Evolutionary conservation across 495 filamentous ascomycete genomes (phyloP).

Genomic region (Penicillium riverlandense): DNA sequence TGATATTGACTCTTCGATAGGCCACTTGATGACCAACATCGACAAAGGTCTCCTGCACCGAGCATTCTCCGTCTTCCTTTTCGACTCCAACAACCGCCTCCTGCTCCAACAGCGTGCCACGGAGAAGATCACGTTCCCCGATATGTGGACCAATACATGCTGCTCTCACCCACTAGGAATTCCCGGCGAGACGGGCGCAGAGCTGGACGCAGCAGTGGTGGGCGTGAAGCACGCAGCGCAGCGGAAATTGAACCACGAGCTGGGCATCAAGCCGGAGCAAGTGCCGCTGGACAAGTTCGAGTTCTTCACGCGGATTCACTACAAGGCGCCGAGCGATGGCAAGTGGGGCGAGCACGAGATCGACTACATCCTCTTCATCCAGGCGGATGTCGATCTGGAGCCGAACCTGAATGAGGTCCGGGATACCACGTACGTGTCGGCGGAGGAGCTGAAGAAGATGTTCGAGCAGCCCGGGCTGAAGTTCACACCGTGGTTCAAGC

Average conservation of each 20-base stretch:
- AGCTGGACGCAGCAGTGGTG: slow-evolving; percentile 68
- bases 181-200: slow-evolving; percentile 81
- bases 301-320: slow-evolving; percentile 96
- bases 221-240: slow-evolving; percentile 88
- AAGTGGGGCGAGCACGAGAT: slow-evolving; percentile 99
- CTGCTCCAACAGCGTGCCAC: slow-evolving; percentile 91
- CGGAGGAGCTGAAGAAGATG: slow-evolving; percentile 75
- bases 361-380: slow-evolving; percentile 98
- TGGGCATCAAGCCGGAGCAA: slow-evolving; percentile 84
- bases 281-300: slow-evolving; percentile 88
- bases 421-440: slow-evolving; percentile 74
- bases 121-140: slow-evolving; percentile 98
- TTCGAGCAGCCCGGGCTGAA: slow-evolving; percentile 71
- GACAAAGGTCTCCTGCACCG: slow-evolving; percentile 90
- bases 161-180: slow-evolving; percentile 95
- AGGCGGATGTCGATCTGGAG: slow-evolving; percentile 77
- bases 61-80: slow-evolving; percentile 96
- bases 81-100: slow-evolving; percentile 80
- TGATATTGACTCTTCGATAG: slow-evolving; percentile 31
- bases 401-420: slow-evolving; percentile 82
- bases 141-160: slow-evolving; percentile 99
- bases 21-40: slow-evolving; percentile 98
- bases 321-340: slow-evolving; percentile 93
- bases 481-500: slow-evolving; percentile 99
- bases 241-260: slow-evolving; percentile 87